Conservation (phyloP, 192 early-diverging fungal species). For the Allomyces macrogynus region DNA sequence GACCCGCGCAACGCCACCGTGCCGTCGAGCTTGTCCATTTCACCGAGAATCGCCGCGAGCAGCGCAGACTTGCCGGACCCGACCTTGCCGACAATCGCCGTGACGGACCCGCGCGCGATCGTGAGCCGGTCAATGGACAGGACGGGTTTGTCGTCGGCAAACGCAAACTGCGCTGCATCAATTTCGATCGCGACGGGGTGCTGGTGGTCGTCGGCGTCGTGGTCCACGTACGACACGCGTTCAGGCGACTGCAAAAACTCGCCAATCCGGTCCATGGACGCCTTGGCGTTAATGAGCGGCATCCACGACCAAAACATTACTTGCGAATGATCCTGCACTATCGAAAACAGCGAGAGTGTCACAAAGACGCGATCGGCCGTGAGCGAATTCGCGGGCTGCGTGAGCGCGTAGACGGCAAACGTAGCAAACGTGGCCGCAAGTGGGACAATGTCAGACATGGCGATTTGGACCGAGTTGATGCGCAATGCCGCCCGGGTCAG, state of each 20-base stretch:
- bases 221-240: slow-evolving; percentile 44
- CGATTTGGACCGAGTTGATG: slow-evolving; percentile 31
- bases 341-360: slow-evolving; percentile 11
- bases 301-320: too few species aligned
- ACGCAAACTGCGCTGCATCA: neutral
- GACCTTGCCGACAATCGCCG: slow-evolving; percentile 8
- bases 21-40: slow-evolving; percentile 32
- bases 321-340: too few species aligned
- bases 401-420: slow-evolving; percentile 18
- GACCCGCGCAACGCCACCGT: slow-evolving; percentile 11
- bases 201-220: slow-evolving; percentile 21
- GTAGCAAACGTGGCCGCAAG: slow-evolving; percentile 24
- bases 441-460: slow-evolving; percentile 41
- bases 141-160: neutral
- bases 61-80: slow-evolving; percentile 33
- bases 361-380: slow-evolving; percentile 27
- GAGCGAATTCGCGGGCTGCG: slow-evolving; percentile 41
- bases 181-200: neutral
- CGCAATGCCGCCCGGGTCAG: slow-evolving; percentile 21
- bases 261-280: too few species aligned
- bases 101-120: neutral
- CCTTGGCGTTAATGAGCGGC: too few species aligned
- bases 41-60: slow-evolving; percentile 44
- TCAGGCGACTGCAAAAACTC: too few species aligned
- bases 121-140: neutral